phyloP scores from a whole-genome alignment of 2,329 filamentous ascomycete species.

The Epicoccum sorghinum region DNA sequence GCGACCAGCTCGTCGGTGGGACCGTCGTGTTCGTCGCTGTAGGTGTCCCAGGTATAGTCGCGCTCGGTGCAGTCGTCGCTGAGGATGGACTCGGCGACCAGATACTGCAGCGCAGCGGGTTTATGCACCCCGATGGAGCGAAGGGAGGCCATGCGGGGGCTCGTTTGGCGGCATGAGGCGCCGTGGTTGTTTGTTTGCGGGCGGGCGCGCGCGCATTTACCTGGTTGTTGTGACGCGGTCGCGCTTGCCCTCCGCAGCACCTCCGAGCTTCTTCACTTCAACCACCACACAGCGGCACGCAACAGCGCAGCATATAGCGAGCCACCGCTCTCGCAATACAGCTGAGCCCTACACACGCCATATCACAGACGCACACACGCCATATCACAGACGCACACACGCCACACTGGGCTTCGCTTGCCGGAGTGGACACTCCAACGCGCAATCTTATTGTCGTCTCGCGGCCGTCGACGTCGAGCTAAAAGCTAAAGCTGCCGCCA shows the following conservation, averaged over 20 bases:
- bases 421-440: no score
- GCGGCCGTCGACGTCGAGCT: neutral
- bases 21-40: constrained; percentile 53
- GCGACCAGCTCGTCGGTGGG: constrained; percentile 80
- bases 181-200: constrained; percentile 23
- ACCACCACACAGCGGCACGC: neutral
- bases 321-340: neutral
- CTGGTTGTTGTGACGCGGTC: neutral
- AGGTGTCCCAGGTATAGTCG: constrained; percentile 78
- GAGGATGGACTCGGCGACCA: constrained; percentile 80
- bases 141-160: constrained; percentile 77
- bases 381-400: neutral
- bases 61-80: constrained; percentile 68
- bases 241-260: constrained; percentile 16
- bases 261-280: constrained; percentile 20
- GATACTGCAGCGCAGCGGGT: constrained; percentile 81
- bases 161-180: constrained; percentile 40
- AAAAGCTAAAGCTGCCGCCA: constrained; percentile 45
- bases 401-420: no score
- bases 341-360: neutral
- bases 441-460: no score
- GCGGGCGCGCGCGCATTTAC: constrained; percentile 34
- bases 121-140: constrained; percentile 90
- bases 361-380: neutral
- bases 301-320: neutral